Conservation (phyloP, 345 rosid species). For the Draba incana region DNA sequence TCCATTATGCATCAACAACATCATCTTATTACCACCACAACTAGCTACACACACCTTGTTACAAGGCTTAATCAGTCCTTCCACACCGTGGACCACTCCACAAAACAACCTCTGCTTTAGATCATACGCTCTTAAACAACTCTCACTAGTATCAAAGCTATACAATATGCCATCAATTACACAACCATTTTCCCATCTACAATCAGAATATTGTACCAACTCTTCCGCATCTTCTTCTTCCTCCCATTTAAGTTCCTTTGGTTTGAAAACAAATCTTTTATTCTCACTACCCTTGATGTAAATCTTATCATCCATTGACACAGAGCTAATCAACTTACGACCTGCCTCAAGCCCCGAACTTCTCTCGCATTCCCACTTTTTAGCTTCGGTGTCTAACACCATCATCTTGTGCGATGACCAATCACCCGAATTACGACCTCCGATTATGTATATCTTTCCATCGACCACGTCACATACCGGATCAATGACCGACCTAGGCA, state of each 20-base stretch:
- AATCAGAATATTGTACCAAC: not conserved
- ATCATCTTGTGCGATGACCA: not conserved
- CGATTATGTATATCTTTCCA: conserved; percentile 1
- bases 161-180: not conserved
- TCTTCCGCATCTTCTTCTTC: not conserved
- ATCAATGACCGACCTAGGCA: not conserved
- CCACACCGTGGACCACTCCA: not conserved
- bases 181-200: not conserved
- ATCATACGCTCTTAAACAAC: not conserved
- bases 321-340: not conserved
- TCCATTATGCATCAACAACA: not conserved
- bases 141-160: not conserved
- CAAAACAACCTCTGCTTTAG: not conserved
- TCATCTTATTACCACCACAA: too few relatives aligned
- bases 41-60: too few relatives aligned
- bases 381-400: not conserved
- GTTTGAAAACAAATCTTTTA: not conserved
- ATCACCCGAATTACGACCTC: not conserved
- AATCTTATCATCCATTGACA: not conserved
- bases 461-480: not conserved
- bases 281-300: not conserved
- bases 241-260: not conserved
- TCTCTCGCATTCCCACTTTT: not conserved
- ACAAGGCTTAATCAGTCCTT: too few relatives aligned
- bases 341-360: not conserved